phyloP scores from a whole-genome alignment of 169 alveolate species.

The Cryptosporidium ryanae region DNA sequence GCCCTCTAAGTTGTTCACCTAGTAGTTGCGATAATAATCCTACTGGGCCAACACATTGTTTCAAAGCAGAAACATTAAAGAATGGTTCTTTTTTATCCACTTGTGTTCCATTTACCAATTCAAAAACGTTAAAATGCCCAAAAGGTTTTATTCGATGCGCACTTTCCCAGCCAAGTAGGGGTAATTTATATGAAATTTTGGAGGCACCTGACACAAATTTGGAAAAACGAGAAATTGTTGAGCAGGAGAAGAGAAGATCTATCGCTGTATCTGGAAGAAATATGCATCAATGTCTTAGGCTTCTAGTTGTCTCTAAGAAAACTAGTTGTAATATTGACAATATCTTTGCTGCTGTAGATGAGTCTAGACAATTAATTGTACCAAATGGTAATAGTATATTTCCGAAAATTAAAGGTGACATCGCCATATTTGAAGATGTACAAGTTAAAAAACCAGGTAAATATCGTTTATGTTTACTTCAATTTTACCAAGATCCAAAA shows the following conservation, averaged over 20 bases:
- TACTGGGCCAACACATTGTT: conserved; percentile 59
- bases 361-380: conserved; percentile 46
- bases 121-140: conserved; percentile 49
- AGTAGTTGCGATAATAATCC: conserved; percentile 63
- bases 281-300: conserved; percentile 70
- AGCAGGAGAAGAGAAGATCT: conserved; percentile 32
- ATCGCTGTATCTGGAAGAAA: conserved; percentile 71
- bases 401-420: conserved; percentile 55
- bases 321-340: conserved; percentile 59
- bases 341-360: conserved; percentile 66
- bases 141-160: conserved; percentile 67
- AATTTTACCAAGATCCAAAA: conserved; percentile 70
- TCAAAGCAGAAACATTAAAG: conserved; percentile 56
- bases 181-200: conserved; percentile 61
- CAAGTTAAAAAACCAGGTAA: conserved; percentile 52
- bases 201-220: background rate
- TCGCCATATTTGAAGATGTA: conserved; percentile 66
- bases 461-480: conserved; percentile 56
- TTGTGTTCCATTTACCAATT: conserved; percentile 60
- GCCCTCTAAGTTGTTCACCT: conserved; percentile 71
- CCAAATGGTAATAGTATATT: conserved; percentile 69
- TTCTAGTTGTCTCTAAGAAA: conserved; percentile 52
- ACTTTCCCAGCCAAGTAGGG: conserved; percentile 70
- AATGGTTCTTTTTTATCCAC: conserved; percentile 45
- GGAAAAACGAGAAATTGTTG: background rate